phyloP scores from a whole-genome alignment of 345 rosid species.

The Xanthoceras sorbifolium region DNA sequence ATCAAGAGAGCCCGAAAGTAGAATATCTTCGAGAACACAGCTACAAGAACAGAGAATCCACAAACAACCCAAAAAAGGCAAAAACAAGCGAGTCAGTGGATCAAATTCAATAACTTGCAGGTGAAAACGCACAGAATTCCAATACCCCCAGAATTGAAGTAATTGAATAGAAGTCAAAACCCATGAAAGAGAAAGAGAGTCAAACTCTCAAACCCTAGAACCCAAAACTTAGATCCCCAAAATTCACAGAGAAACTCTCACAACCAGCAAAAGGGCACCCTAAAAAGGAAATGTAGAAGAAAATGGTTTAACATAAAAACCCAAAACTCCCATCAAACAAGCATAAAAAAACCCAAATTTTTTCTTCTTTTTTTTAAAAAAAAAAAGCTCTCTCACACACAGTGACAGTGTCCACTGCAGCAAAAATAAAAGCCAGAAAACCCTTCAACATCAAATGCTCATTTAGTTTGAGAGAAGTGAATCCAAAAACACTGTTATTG shows the following conservation, averaged over 20 bases:
- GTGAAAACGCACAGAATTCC: conserved; percentile 26
- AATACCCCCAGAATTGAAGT: conserved; percentile 24
- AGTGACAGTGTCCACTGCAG: conserved; percentile 26
- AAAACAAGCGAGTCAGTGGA: not conserved
- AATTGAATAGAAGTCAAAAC: conserved; percentile 45
- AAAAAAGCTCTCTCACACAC: conserved; percentile 20
- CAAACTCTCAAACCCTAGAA: conserved; percentile 59
- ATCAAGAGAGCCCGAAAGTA: conserved; percentile 34
- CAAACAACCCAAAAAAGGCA: conserved; percentile 1
- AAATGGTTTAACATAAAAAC: conserved; percentile 23
- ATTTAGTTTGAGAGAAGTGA: conserved; percentile 30
- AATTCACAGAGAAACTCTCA: conserved; percentile 22
- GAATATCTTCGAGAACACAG: too few relatives aligned
- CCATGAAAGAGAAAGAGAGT: conserved; percentile 42
- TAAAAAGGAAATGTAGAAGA: conserved; percentile 16
- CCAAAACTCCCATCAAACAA: conserved; percentile 16
- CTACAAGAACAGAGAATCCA: not conserved
- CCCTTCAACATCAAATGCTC: conserved; percentile 41
- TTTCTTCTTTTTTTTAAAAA: not conserved
- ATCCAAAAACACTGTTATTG: conserved; percentile 34
- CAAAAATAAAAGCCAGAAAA: conserved; percentile 40
- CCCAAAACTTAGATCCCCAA: conserved; percentile 64
- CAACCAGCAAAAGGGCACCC: conserved; percentile 15
- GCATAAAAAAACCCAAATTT: conserved; percentile 10
- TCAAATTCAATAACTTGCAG: conserved; percentile 16